Base-by-base conservation (phyloP, 768 basidiomycete species). In the Psilocybe tampanensis region DNA sequence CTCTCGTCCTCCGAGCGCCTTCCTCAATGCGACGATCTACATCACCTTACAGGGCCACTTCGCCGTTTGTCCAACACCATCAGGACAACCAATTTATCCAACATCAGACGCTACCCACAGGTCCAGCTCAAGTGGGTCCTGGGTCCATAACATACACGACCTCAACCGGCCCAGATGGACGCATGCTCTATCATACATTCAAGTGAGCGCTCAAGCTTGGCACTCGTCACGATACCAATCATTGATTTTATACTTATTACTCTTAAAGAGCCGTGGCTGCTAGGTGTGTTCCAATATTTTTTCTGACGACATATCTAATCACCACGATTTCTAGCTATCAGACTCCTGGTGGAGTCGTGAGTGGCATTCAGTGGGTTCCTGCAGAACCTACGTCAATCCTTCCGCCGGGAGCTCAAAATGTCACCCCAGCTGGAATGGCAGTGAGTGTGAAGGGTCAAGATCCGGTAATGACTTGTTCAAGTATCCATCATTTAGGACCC, bases 61-160 rank as follows among this genome's bases (percentile, higher is more conserved):
- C 74, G 29, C 71, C 72, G 12, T 60, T 50, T 50, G 54, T 23
- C 17, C 54, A 45, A 11, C 44, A 34, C 9, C 21, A 24, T 50
- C 54, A 18, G 55, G 42, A 44, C 62, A 45, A 11, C 53, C 58
- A 61, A 49, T 72, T 64, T 58, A 67, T 58, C 58, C 45, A 67
- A 19, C 66, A 62, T 39, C 65, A 58, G n/a, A 54, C 54, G 23
- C 53, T 64, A 22, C 67, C 71, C 26, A 63, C 67, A 36, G 62
- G 72, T 60, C 61, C 71, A 59, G 66, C 74, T 42, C 79, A 83
- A 68, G 85, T 90, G 54, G 73, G 77, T 33, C 80, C 88, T 32
- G 89, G 89, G n/a, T 73, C 88, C 34, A 77, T 88, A 64, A 90
- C 88, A 19, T 92, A 90, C 60, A 89, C 89, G 0, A 89, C 88